A percentile compares a stretch with the other conserved stretches of the same genome.
Conservation (phyloP, 139 green algal genomes). For the Diplosphaera chodatii region DNA sequence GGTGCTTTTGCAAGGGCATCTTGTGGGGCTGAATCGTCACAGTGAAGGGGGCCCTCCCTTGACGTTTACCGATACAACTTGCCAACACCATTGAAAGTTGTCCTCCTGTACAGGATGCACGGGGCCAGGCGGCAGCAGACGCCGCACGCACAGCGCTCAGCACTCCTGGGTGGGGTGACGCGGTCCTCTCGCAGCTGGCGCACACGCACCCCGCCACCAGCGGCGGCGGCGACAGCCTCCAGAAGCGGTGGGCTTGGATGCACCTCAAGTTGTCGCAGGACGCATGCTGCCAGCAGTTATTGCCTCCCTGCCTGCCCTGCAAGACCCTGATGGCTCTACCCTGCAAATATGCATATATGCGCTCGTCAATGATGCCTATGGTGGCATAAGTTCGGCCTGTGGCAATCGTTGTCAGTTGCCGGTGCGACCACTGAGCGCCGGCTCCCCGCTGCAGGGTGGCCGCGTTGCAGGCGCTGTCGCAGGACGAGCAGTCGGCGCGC, state of each 20-base stretch:
- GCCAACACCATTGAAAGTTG: too few relatives aligned
- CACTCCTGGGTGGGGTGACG: not conserved
- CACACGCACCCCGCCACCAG: conserved; percentile 40
- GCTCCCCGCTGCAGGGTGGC: conserved; percentile 8
- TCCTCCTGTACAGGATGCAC: not conserved
- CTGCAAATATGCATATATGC: too few relatives aligned
- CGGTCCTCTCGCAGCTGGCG: conserved; percentile 30
- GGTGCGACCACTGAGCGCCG: conserved; percentile 24
- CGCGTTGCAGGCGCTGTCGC: conserved; percentile 7
- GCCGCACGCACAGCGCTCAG: conserved; percentile 1
- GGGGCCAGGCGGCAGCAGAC: not conserved
- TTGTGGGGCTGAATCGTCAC: too few relatives aligned
- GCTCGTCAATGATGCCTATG: too few relatives aligned
- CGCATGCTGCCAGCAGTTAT: too few relatives aligned
- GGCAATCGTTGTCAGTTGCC: not conserved
- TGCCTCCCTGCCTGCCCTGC: too few relatives aligned
- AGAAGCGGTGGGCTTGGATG: not conserved
- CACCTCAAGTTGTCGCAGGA: too few relatives aligned
- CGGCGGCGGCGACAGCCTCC: conserved; percentile 17
- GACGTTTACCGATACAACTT: too few relatives aligned
- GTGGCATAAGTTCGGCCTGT: too few relatives aligned
- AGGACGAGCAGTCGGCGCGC: not conserved
- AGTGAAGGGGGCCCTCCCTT: too few relatives aligned
- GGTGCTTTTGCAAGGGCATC: too few relatives aligned
- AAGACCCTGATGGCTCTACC: too few relatives aligned